These are phyloP conservation scores for Aciculosporium take DNA, from an alignment of 2,329 filamentous ascomycete species.

Conservation along the genomic window DNA sequence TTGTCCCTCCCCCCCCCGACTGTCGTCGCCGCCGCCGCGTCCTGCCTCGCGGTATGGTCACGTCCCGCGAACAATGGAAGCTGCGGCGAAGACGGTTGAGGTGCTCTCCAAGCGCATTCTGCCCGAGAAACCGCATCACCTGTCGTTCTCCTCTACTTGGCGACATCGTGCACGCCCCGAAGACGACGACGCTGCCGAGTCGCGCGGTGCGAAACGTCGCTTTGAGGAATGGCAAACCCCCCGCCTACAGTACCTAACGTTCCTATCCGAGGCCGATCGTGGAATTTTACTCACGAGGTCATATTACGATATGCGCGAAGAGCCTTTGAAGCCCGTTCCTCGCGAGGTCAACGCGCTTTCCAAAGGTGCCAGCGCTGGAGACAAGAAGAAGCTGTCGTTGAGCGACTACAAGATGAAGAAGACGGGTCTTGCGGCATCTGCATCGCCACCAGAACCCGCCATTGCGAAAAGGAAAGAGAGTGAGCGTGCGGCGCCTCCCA, in stretches of 20 bases:
- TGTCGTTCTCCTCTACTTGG: constrained; percentile 33
- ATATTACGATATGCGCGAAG: constrained; percentile 43
- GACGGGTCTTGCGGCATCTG: constrained; percentile 17
- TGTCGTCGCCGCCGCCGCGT: constrained; percentile 5
- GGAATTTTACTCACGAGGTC: constrained; percentile 42
- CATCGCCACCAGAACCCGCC: constrained; percentile 22
- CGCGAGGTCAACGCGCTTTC: constrained; percentile 25
- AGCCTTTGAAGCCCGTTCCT: constrained; percentile 26
- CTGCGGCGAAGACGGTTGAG: constrained; percentile 42
- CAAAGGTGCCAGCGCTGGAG: constrained; percentile 23
- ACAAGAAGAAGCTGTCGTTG: constrained; percentile 43
- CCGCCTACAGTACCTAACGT: constrained; percentile 42
- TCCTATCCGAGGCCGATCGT: constrained; percentile 42
- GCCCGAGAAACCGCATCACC: constrained; percentile 37
- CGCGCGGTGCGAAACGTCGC: constrained; percentile 12
- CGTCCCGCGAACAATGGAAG: constrained; percentile 38
- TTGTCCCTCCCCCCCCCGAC: no score
- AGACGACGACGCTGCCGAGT: constrained; percentile 16
- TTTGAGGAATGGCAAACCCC: constrained; percentile 35
- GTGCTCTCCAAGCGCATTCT: constrained; percentile 37
- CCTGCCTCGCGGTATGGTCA: constrained; percentile 21
- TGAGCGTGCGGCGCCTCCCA: constrained; percentile 16
- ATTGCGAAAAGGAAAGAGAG: constrained; percentile 18
- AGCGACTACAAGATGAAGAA: constrained; percentile 47
- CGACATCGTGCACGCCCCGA: constrained; percentile 31